These are phyloP conservation scores for Cyclotella cryptica DNA, from an alignment of 108 stramenopile genomes.

Conservation along the genomic window DNA sequence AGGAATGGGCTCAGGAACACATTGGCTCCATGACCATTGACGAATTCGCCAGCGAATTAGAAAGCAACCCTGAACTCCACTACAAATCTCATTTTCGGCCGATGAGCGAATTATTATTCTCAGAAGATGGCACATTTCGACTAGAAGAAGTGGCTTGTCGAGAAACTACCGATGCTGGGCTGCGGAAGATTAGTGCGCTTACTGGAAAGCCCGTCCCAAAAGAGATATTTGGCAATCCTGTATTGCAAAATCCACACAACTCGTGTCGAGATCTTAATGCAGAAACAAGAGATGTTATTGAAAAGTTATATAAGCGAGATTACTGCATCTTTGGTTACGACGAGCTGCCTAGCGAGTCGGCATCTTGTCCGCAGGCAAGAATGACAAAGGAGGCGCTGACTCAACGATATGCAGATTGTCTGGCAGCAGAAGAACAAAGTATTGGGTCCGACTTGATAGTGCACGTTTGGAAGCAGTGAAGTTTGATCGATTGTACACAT, in stretches of 20 bases:
- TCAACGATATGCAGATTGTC: constrained; percentile 1
- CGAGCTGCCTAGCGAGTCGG: background rate
- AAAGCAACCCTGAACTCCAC: background rate
- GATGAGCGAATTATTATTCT: constrained; percentile 3
- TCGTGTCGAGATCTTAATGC: background rate
- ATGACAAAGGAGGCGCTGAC: constrained; percentile 4
- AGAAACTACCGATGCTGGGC: background rate
- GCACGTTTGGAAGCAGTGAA: constrained; percentile 4
- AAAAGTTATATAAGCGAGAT: constrained; percentile 4
- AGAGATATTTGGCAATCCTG: background rate
- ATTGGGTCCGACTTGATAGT: background rate
- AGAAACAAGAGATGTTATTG: background rate
- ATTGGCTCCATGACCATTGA: background rate
- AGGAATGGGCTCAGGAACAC: background rate
- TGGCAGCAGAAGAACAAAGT: background rate
- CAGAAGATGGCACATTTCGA: background rate
- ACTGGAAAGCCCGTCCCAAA: background rate
- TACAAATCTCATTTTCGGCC: background rate
- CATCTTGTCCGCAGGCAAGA: background rate
- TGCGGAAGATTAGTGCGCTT: background rate
- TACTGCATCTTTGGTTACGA: constrained; percentile 6
- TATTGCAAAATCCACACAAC: background rate
- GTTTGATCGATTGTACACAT: too few species aligned
- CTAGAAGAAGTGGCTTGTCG: background rate
- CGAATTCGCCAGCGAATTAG: background rate